Base-by-base conservation (phyloP, 345 rosid species). In the Sonneratia alba region DNA sequence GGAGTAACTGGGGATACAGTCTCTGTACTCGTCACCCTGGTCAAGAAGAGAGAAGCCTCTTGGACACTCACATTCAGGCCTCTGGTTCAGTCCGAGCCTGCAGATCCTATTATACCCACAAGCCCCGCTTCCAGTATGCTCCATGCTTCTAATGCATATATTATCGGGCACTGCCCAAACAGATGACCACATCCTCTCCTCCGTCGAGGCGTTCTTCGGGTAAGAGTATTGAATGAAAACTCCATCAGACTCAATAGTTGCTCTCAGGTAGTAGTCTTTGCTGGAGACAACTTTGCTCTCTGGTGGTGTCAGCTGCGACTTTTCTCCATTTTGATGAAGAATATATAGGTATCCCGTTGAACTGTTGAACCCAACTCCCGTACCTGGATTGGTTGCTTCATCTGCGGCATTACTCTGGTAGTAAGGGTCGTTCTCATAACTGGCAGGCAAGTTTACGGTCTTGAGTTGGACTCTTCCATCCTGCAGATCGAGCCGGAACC, bases 41-140 rank as follows among this genome's bases (percentile, higher is more conserved):
- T 77, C 77, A 6, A 68, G 16, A 9, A 72, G 37, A 21, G 70
- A 70, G 72, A 74, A 79, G 19, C 77, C 77, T 4, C 18, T 45
- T 6, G 80, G 82, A 75, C 85, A 82, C 1, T 68, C 45, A 38
- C 85, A 82, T 3, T 16, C 16, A 4, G 81, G 77, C 49, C 75
- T 62, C 6, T 24, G 1, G 16, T 56, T 55, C 2, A 34, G 53
- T 6, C 42, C 69, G 1, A 71, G 71, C 38, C 7, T 45, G 78
- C 86, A 83, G 36, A 74, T 68, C 53, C 73, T 75, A 56, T 79
- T 78, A 42, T 49, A 81, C 16, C 86, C 86, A 48, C 86, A 81
- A 1, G 72, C 12, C 18, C 86, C 83, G 70, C 82, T 75, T 6
- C 84, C 82, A 3, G 0, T 0, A 0, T 0, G 0, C 21, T 18